Evolutionary conservation across 768 basidiomycete species (phyloP), one percentile per base, ranked within the genome.

Genomic region (Leccinum sublutescens): DNA sequence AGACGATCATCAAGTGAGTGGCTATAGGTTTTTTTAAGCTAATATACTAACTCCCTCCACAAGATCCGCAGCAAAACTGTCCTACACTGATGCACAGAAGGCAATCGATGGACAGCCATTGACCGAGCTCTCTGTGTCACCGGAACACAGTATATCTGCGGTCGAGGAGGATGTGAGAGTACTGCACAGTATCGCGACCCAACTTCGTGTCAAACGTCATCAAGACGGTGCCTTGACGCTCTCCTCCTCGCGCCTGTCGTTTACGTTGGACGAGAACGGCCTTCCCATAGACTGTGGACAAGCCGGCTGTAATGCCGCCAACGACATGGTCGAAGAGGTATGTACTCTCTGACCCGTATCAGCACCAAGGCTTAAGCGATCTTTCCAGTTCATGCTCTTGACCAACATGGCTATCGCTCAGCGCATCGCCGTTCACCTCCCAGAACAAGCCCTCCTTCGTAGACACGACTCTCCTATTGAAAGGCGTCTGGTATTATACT

Each of bases 391-490:
- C 77, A 98, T 98, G 96, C 77, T 98, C 17, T 79, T 96, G 56
- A 87, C 90, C 63, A 99, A 98, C 70, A 86, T 88, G 34, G 79
- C 92, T 12, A 89, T 95, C 43, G 95, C 97, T 10, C 93, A 95
- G 70, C 89, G 95, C 65, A 87, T 97, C 66, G 96, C 96, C 38
- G 88, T 95, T 23, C 86, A 94, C 66, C 84, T 98, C 25, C 95
- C 97, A 27, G 97, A 99, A 71, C 97, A 98, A 72, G 91, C 96
- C n/a, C 80, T 99, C 14, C 84, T 99, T 48, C 89, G 97, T 61
- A 89, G 97, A 57, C 95, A 98, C 67, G 97, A 98, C 71, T 83
- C 79, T 27, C 97, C 97, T 2, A 81, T 98, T 57, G 95, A 97
- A 52, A 87, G 97, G 61, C 89, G 97, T 49, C 77, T 99, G 61